Percentiles rank a stretch among this genome's conserved stretches.
Evolutionary conservation across 108 stramenopile species (phyloP).

Genomic region (Mayamaea pseudoterrestris): DNA sequence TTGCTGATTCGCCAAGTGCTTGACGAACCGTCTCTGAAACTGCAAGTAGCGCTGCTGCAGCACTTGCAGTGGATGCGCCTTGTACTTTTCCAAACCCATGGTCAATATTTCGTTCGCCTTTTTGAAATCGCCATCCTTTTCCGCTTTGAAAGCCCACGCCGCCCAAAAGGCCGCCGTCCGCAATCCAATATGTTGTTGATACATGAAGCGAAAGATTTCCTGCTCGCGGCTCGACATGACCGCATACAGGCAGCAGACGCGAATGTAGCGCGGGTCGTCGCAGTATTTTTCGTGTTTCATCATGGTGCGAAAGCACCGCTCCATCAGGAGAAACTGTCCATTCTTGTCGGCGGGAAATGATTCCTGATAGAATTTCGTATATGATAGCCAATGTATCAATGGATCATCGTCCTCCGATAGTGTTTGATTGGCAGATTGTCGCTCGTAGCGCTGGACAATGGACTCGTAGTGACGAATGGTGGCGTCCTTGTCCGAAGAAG

Average conservation of each 20-base stretch:
- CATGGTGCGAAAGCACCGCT: slow-evolving; percentile 62
- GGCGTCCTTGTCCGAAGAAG: slow-evolving; percentile 21
- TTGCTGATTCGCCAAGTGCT: slow-evolving; percentile 35
- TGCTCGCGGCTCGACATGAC: slow-evolving; percentile 51
- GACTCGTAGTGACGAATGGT: slow-evolving; percentile 32
- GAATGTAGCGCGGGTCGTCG: slow-evolving; percentile 64
- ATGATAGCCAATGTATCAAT: slow-evolving; percentile 64
- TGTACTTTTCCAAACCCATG: slow-evolving; percentile 55
- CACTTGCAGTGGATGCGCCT: slow-evolving; percentile 51
- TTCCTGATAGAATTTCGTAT: slow-evolving; percentile 67
- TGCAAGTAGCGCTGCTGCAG: slow-evolving; percentile 59
- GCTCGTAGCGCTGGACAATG: slow-evolving; percentile 48
- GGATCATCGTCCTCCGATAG: slow-evolving; percentile 35
- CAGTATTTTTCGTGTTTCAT: slow-evolving; percentile 37
- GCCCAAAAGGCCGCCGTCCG: slow-evolving; percentile 53
- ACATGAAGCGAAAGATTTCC: slow-evolving; percentile 62
- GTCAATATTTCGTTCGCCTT: slow-evolving; percentile 47
- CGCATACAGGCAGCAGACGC: slow-evolving; percentile 70
- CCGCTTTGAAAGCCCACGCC: slow-evolving; percentile 51
- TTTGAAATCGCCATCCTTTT: slow-evolving; percentile 36
- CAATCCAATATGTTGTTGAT: slow-evolving; percentile 51
- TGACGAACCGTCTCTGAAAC: slow-evolving; percentile 71
- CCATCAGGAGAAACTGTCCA: slow-evolving; percentile 65
- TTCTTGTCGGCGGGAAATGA: slow-evolving; percentile 58
- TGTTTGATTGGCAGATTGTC: no score